Conservation (phyloP, 768 basidiomycete genomes). For the Naganishia onofrii region DNA sequence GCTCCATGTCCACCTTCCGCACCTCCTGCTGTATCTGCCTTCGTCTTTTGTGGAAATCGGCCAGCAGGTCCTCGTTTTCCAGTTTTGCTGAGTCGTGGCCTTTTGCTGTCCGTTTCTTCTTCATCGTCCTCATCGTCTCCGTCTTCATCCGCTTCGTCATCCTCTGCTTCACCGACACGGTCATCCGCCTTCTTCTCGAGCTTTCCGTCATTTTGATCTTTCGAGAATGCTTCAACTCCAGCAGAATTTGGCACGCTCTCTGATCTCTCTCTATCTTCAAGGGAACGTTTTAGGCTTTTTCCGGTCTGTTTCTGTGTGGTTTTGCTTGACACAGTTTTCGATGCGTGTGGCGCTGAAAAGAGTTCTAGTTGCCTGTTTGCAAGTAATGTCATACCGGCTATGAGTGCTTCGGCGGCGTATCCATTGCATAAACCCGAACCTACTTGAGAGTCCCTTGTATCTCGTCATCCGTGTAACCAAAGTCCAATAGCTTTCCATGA, state of each 20-base stretch:
- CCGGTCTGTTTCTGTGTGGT: not conserved
- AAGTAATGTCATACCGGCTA: no score
- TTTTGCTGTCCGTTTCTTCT: slow-evolving; percentile 15
- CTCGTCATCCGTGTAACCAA: slow-evolving; percentile 69
- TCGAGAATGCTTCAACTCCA: not conserved
- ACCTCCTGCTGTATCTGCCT: slow-evolving; percentile 6
- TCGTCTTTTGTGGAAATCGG: not conserved
- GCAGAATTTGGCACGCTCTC: slow-evolving; percentile 18
- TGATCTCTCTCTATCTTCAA: slow-evolving; percentile 5
- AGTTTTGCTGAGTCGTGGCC: slow-evolving; percentile 7
- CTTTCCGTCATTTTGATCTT: slow-evolving; percentile 21
- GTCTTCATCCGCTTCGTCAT: not conserved
- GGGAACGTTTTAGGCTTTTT: slow-evolving; percentile 1
- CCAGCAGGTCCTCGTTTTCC: slow-evolving; percentile 16
- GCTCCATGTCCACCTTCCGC: slow-evolving; percentile 23
- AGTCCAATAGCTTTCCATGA: slow-evolving; percentile 71
- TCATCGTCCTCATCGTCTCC: slow-evolving; percentile 5
- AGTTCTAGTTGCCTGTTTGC: slow-evolving; percentile 24
- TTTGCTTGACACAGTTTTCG: slow-evolving; percentile 14
- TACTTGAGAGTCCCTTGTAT: slow-evolving; percentile 68
- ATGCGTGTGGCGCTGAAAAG: slow-evolving; percentile 6
- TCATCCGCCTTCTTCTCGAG: not conserved
- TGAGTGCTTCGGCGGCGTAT: slow-evolving; percentile 35
- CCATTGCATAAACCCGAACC: slow-evolving; percentile 56
- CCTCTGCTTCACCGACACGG: slow-evolving; percentile 21